phyloP scores from a whole-genome alignment of 495 filamentous ascomycete genomes.

The Parmelia sp. region DNA sequence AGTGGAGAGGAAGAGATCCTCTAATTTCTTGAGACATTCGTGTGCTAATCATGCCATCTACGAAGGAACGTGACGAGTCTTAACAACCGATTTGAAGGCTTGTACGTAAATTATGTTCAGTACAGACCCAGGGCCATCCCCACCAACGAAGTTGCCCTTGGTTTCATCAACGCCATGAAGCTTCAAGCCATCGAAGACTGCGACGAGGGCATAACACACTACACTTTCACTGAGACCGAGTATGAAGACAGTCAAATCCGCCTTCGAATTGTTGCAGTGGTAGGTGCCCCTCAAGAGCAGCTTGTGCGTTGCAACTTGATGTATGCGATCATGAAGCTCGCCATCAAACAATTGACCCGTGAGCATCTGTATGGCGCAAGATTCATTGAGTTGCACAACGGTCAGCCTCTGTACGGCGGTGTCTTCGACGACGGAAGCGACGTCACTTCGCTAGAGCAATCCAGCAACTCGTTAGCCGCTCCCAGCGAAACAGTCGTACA shows the following conservation, averaged over 20 bases:
- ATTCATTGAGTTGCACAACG: not conserved
- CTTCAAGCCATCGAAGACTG: not conserved
- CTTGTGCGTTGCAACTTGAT: not conserved
- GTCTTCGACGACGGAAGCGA: not conserved
- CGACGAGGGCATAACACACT: conserved; percentile 2
- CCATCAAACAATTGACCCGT: not conserved
- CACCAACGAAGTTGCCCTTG: conserved; percentile 3
- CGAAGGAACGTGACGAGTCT: conserved; percentile 1
- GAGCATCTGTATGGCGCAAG: not conserved
- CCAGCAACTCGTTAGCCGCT: not conserved
- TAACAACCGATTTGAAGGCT: conserved; percentile 6
- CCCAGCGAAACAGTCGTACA: not conserved
- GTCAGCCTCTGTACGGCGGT: not conserved
- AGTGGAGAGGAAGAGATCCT: not conserved
- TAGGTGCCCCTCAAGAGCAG: not conserved
- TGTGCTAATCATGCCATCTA: not conserved
- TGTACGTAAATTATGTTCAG: not conserved
- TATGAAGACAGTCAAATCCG: not conserved
- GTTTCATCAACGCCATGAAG: conserved; percentile 10
- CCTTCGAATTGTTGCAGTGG: not conserved
- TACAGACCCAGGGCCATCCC: not conserved
- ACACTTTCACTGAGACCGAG: conserved; percentile 2
- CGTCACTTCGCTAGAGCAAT: not conserved
- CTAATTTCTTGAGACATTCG: not conserved
- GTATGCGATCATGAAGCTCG: not conserved